Evolutionary conservation across 192 early-diverging fungal species (phyloP), one percentile per base, ranked within the genome.

Genomic region (Backusella parvicylindrica): DNA sequence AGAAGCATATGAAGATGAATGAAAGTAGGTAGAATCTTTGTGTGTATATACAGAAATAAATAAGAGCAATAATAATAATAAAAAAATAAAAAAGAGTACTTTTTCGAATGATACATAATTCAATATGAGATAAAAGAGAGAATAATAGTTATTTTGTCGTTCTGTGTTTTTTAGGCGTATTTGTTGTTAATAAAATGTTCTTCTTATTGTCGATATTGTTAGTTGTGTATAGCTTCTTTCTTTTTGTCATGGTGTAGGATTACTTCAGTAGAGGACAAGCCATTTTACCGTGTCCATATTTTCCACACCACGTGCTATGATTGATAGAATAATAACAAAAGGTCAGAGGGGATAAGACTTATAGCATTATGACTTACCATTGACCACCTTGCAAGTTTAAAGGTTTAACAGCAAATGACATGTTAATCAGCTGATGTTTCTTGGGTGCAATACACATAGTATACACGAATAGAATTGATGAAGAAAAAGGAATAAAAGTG

Each of bases 261-360:
- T 16, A 37, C 41, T 78, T 78, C 43, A 78, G 60, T 28, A 78
- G 40, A 47, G 77, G 71, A 63, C 77, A 78, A 7, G 2, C 53
- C 13, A 16, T 12, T 36, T 71, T 37, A 32, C 73, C 68, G 31
- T 78, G 77, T 32, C 77, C 77, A 43, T 78, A 78, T 64, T 78
- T 78, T 36, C 77, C 77, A 68, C 77, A 78, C 77, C 77, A 78
- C 21, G 71, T 41, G 63, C 77, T 78, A 75, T 13, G 13, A 31
- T 16, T 26, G 38, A 12, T 23, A 60, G 4, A 70, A 56, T 71
- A 40, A 3, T 37, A 31, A 36, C 11, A 16, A 64, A 28, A 3
- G 23, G 16, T 49, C 31, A 70, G 31, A 41, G 5, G 32, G 31
- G 11, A 71, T 18, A 50, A 1, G 6, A 9, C 6, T 47, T 21